Evolutionary conservation across 1,284 basidiomycete species (phyloP).

Genomic region (Erythrobasidium hasegawianum): DNA sequence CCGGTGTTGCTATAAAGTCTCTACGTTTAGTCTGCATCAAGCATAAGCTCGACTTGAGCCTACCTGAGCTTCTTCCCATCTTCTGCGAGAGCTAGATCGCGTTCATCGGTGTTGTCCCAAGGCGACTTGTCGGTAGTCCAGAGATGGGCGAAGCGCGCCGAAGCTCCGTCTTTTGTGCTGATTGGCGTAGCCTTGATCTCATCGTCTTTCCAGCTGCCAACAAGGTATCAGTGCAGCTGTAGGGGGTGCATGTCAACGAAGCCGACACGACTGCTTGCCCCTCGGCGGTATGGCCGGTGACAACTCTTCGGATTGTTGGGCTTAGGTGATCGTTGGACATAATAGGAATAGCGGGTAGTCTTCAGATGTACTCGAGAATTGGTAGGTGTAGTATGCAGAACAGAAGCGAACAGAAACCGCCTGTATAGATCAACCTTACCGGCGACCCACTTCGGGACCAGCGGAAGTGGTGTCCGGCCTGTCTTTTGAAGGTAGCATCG

Average conservation of each 20-base stretch:
- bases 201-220: slow-evolving; percentile 26
- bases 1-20: background rate
- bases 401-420: too few relatives aligned
- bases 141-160: slow-evolving; percentile 27
- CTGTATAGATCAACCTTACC: too few relatives aligned
- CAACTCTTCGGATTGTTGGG: slow-evolving; percentile 12
- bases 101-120: slow-evolving; percentile 14
- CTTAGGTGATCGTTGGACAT: slow-evolving; percentile 7
- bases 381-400: too few relatives aligned
- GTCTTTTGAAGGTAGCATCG: too few relatives aligned
- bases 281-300: slow-evolving; percentile 14
- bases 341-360: too few relatives aligned
- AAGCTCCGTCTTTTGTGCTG: slow-evolving; percentile 5
- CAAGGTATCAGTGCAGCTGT: background rate
- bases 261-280: slow-evolving; percentile 22
- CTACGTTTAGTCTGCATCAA: background rate
- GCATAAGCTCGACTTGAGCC: background rate
- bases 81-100: slow-evolving; percentile 11
- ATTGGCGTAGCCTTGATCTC: slow-evolving; percentile 12
- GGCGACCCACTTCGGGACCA: too few relatives aligned
- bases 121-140: slow-evolving; percentile 19
- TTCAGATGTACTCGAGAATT: too few relatives aligned
- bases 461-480: too few relatives aligned
- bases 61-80: slow-evolving; percentile 10
- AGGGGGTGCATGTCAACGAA: background rate